These are phyloP conservation scores for Hondaea fermentalgiana DNA, from an alignment of 108 stramenopile genomes.

Conservation along the genomic window DNA sequence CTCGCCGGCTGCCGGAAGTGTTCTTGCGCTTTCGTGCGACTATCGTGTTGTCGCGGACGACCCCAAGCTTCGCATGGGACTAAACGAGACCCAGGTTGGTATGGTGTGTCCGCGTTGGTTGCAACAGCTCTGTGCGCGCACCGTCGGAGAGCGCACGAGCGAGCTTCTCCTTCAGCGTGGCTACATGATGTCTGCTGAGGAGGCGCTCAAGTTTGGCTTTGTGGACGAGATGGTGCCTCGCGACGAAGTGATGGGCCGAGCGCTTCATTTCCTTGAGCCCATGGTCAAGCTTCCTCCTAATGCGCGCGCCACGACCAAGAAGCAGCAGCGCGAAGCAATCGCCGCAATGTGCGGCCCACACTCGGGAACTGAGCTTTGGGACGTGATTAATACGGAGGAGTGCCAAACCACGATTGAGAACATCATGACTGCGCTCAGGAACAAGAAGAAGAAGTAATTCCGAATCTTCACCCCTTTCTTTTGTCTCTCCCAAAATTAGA, in stretches of 20 bases:
- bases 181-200: neutral
- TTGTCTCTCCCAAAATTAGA: too few relatives aligned
- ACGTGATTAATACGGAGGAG: neutral
- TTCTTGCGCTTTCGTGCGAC: neutral
- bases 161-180: neutral
- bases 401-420: neutral
- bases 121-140: neutral
- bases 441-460: neutral
- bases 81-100: slow-evolving; percentile 4
- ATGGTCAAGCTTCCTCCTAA: neutral
- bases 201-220: slow-evolving; percentile 6
- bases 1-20: neutral
- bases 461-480: too few relatives aligned
- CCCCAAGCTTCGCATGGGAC: neutral
- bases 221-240: neutral
- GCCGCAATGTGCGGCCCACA: neutral
- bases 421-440: neutral
- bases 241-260: neutral
- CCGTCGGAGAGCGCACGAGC: neutral
- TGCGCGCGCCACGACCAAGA: neutral
- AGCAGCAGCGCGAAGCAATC: neutral
- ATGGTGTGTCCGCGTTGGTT: neutral
- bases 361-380: neutral
- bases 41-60: neutral
- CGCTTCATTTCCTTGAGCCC: neutral